These are phyloP conservation scores for Lyophyllum atratum DNA, from an alignment of 768 basidiomycete genomes.

Conservation along the genomic window DNA sequence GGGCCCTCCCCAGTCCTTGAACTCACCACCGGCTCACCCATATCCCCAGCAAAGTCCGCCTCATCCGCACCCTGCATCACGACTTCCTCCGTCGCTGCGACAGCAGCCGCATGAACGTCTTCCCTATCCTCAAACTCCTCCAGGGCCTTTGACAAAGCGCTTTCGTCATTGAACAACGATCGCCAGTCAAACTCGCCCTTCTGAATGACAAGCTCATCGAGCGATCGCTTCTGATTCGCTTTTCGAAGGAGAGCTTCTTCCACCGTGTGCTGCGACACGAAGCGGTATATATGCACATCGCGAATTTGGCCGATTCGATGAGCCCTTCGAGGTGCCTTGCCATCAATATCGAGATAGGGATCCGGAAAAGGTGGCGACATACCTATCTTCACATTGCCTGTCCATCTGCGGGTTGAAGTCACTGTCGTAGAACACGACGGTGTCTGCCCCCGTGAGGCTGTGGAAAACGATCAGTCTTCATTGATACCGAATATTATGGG, in stretches of 20 bases:
- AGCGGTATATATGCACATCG: conserved; percentile 95
- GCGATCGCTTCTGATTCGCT: conserved; percentile 94
- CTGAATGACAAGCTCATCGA: conserved; percentile 91
- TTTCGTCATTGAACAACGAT: conserved; percentile 69
- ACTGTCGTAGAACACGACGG: conserved; percentile 96
- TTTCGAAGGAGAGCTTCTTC: conserved; percentile 96
- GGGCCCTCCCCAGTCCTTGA: conserved; percentile 11
- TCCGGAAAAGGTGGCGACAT: conserved; percentile 18
- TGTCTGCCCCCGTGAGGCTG: conserved; percentile 86
- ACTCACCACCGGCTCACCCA: conserved; percentile 20
- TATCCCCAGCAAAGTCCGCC: conserved; percentile 71
- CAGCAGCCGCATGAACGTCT: conserved; percentile 78
- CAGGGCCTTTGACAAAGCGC: conserved; percentile 69
- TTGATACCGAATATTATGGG: conserved; percentile 16
- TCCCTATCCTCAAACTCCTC: conserved; percentile 88
- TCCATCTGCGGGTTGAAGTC: conserved; percentile 99
- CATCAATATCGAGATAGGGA: background rate
- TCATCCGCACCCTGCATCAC: conserved; percentile 78
- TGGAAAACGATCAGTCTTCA: conserved; percentile 15
- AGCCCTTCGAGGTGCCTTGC: conserved; percentile 51
- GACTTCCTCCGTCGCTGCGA: conserved; percentile 75
- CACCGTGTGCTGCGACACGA: conserved; percentile 87
- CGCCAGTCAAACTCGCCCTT: conserved; percentile 96
- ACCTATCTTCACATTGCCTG: conserved; percentile 93
- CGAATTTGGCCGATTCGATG: conserved; percentile 98